Percentiles rank a stretch among this genome's conserved stretches.
These are phyloP conservation scores for Amanita inopinata DNA, from an alignment of 768 basidiomycete species.

Conservation along the genomic window DNA sequence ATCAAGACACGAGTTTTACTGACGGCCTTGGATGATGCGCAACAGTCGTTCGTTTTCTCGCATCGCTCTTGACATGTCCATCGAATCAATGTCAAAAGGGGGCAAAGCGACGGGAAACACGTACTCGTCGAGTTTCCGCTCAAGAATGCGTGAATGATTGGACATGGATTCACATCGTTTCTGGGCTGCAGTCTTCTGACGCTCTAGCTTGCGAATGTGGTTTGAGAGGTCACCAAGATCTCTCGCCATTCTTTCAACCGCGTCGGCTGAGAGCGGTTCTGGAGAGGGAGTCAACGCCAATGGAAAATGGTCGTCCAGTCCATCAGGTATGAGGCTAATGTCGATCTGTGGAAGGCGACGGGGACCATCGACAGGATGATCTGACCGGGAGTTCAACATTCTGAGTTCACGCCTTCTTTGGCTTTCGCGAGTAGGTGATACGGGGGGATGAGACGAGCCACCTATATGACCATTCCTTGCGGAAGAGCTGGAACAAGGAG, in stretches of 20 bases:
- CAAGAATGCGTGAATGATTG: background rate
- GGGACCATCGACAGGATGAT: background rate
- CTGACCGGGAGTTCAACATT: background rate
- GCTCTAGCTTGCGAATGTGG: conserved; percentile 17
- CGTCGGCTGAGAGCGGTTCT: conserved; percentile 1
- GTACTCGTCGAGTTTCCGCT: conserved; percentile 11
- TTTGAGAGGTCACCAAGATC: conserved; percentile 10
- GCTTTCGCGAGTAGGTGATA: background rate
- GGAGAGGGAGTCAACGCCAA: background rate
- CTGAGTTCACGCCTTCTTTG: background rate
- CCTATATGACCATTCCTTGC: background rate
- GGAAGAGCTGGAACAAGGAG: background rate
- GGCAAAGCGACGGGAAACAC: conserved; percentile 9
- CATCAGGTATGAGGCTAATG: background rate
- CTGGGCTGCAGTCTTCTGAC: conserved; percentile 14
- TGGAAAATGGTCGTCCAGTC: background rate
- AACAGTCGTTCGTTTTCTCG: background rate
- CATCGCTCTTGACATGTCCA: background rate
- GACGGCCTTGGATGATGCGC: too few species aligned
- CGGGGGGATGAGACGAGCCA: background rate
- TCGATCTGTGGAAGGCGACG: background rate
- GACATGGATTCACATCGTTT: conserved; percentile 9
- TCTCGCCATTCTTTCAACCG: conserved; percentile 11
- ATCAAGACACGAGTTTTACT: too few species aligned
- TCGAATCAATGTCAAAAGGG: background rate